Conservation (phyloP, 2,329 filamentous ascomycete species). For the Stachybotrys chartarum region DNA sequence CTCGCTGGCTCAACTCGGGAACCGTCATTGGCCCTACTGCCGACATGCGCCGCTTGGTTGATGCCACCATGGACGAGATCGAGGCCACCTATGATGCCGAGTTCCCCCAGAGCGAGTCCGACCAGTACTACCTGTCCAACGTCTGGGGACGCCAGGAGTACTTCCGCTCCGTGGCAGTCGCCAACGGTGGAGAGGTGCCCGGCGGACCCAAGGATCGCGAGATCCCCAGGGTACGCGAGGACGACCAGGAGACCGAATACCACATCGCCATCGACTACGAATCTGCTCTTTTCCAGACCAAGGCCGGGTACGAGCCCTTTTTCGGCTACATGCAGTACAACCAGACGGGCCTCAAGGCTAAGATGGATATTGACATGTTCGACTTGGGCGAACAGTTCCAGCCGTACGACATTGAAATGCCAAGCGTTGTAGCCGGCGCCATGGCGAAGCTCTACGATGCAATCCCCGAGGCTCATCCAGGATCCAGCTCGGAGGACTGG, state of each 20-base stretch:
- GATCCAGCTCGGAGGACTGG: slow-evolving; percentile 19
- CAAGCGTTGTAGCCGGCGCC: slow-evolving; percentile 17
- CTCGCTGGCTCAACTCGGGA: slow-evolving; percentile 38
- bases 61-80: slow-evolving; percentile 20
- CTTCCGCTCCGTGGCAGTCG: slow-evolving; percentile 22
- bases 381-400: slow-evolving; percentile 16
- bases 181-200: slow-evolving; percentile 9
- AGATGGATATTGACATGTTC: slow-evolving; percentile 15
- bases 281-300: slow-evolving; percentile 31
- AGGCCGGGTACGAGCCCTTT: slow-evolving; percentile 25
- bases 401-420: slow-evolving; percentile 23
- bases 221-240: slow-evolving; percentile 2
- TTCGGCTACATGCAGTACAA: slow-evolving; percentile 25
- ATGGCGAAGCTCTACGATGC: slow-evolving; percentile 22
- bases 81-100: slow-evolving; percentile 22
- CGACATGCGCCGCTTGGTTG: slow-evolving; percentile 17
- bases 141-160: slow-evolving; percentile 36
- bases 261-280: slow-evolving; percentile 34
- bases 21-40: slow-evolving; percentile 33
- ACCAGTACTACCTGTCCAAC: slow-evolving; percentile 36
- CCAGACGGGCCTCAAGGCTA: slow-evolving; percentile 13
- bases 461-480: slow-evolving; percentile 17
- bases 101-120: slow-evolving; percentile 26
- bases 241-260: slow-evolving; percentile 16
- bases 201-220: slow-evolving; percentile 7